Base-by-base conservation (phyloP, 2,329 filamentous ascomycete species). In the Tolypocladium capitatum region DNA sequence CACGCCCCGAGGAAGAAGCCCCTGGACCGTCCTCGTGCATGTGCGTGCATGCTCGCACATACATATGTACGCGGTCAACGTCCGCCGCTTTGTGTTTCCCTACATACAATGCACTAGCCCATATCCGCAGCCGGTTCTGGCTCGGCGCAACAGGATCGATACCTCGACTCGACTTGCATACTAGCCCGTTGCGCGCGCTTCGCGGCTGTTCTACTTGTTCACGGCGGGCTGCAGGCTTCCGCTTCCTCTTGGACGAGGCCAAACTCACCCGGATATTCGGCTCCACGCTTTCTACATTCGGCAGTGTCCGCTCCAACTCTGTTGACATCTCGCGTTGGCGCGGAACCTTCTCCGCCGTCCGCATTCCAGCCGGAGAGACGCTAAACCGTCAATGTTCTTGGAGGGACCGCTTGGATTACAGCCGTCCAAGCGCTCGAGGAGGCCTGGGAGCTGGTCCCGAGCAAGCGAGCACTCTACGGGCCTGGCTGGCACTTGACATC, bases 91-190 rank as follows among this genome's bases (percentile, higher is more conserved):
- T 18, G 44, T 41, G 44, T 38, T 43, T 41, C 43, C 40, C 35
- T 42, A 43, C 43, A 31, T 16, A 45, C 41, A 45, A 46, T 46
- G 33, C 48, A 51, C 38, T 42, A 30, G 38, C 46, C 43, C 48
- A 42, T 30, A 35, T 46, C 28, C 21, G 40, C 43, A 45, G 45
- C 43, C 43, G 28, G 33, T 45, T 41, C 20, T 38, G 11, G 35
- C 38, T 41, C 24, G 38, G 14, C 38, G 24, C 24, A 28, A 41
- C 14, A 28, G 24, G 16, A 24, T 41, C 24, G 38, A 42, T 28
- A 18, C 38, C 24, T 28, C 16, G 27, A 18, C 24, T 42, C 21
- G 38, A 41, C 24, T 24, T 30, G 38, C 9, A 41, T 11, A 28
- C 43, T 14, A 3, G 32, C 13, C 33, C 14, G 32, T 35, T 42